Evolutionary conservation across 139 green algal species (phyloP).

Genomic region (Tetradesmus lagerheimii): DNA sequence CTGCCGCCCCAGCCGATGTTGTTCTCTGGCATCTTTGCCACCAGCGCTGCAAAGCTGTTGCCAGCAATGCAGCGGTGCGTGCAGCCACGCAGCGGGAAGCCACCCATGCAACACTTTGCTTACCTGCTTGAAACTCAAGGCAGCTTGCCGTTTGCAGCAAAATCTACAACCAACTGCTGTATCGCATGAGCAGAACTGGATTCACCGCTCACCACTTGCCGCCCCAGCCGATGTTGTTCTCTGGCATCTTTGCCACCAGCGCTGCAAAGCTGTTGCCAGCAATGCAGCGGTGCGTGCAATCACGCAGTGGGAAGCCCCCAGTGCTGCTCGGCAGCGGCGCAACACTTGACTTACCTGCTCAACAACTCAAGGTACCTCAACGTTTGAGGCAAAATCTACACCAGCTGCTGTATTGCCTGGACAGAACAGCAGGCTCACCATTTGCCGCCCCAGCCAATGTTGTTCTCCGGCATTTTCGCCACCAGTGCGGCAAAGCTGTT

Average conservation of each 20-base stretch:
- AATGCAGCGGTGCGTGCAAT: constrained; percentile 4
- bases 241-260: background rate
- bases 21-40: too few relatives aligned
- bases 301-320: background rate
- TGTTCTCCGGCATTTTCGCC: too few relatives aligned
- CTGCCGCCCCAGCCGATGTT: constrained; percentile 16
- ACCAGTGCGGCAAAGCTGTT: constrained; percentile 1
- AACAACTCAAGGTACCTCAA: too few relatives aligned
- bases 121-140: too few relatives aligned
- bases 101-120: too few relatives aligned
- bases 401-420: too few relatives aligned
- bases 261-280: background rate
- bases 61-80: background rate
- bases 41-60: constrained; percentile 1
- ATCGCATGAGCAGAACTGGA: too few relatives aligned
- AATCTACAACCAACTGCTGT: too few relatives aligned
- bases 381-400: too few relatives aligned
- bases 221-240: constrained; percentile 19
- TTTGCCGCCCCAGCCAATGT: constrained; percentile 11
- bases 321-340: background rate
- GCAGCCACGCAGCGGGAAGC: background rate
- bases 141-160: too few relatives aligned
- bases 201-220: background rate
- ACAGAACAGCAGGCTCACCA: too few relatives aligned
- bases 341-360: too few relatives aligned